phyloP scores from a whole-genome alignment of 202 grass and related monocot genomes.

The Digitaria exilis region DNA sequence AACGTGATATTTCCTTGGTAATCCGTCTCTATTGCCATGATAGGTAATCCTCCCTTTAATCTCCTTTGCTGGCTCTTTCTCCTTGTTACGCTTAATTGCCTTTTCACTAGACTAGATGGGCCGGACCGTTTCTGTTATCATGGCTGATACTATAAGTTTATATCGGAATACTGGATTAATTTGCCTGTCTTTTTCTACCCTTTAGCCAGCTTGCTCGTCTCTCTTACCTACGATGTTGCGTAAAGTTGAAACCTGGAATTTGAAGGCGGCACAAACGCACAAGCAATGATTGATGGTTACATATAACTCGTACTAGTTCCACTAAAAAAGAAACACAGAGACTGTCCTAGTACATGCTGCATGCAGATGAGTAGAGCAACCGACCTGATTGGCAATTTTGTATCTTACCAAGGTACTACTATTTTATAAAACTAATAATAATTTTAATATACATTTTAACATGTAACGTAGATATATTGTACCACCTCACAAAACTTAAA shows the following conservation, averaged over 20 bases:
- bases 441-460: not conserved
- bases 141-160: not conserved
- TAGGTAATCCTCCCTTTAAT: not conserved
- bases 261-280: too few relatives aligned
- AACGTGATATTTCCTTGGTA: conserved; percentile 7
- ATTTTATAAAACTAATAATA: not conserved
- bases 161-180: not conserved
- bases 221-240: not conserved
- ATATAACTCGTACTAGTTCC: not conserved
- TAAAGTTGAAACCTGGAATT: not conserved
- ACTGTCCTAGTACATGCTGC: not conserved
- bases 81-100: conserved; percentile 10
- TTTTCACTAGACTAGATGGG: not conserved
- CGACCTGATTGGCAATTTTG: not conserved
- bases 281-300: not conserved
- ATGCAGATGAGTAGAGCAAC: not conserved
- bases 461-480: not conserved
- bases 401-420: not conserved
- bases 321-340: not conserved
- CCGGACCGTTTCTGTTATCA: not conserved
- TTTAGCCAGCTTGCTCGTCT: too few relatives aligned
- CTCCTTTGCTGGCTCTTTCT: not conserved
- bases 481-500: not conserved
- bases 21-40: not conserved
- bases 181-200: not conserved